Conservation (phyloP, 306 rosid genomes). For the Vigna trinervia region DNA sequence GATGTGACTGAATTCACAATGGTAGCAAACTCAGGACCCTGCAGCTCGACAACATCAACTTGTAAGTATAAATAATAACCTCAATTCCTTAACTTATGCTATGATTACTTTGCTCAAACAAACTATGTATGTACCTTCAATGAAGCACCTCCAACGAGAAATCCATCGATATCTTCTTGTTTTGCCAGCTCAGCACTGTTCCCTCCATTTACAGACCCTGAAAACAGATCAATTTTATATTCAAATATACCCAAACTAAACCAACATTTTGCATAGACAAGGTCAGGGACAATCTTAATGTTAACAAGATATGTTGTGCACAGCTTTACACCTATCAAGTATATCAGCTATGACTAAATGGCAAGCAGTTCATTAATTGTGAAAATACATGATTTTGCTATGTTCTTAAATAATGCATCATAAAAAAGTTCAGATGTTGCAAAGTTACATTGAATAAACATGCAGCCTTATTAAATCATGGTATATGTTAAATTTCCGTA, state of each 20-base stretch:
- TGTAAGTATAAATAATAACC: slow-evolving; percentile 15
- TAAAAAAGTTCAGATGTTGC: background rate
- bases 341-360: background rate
- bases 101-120: background rate
- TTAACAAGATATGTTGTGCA: background rate
- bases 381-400: slow-evolving; percentile 12
- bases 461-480: background rate
- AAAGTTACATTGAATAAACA: slow-evolving; percentile 12
- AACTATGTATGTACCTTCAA: slow-evolving; percentile 69
- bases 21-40: slow-evolving; percentile 97
- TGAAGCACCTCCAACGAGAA: slow-evolving; percentile 98
- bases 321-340: background rate
- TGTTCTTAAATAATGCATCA: background rate
- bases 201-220: slow-evolving; percentile 97
- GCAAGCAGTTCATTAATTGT: slow-evolving; percentile 12
- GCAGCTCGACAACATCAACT: slow-evolving; percentile 40
- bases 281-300: slow-evolving; percentile 29
- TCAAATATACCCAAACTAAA: slow-evolving; percentile 20
- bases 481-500: slow-evolving; percentile 12
- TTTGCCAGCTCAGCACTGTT: slow-evolving; percentile 91
- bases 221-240: slow-evolving; percentile 19
- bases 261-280: slow-evolving; percentile 17
- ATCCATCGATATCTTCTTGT: slow-evolving; percentile 97
- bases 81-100: background rate
- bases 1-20: slow-evolving; percentile 87